Evolutionary conservation across 148 eudicot species (phyloP), one percentile per base, ranked within the genome.

Genomic region (Euryodendron excelsum): DNA sequence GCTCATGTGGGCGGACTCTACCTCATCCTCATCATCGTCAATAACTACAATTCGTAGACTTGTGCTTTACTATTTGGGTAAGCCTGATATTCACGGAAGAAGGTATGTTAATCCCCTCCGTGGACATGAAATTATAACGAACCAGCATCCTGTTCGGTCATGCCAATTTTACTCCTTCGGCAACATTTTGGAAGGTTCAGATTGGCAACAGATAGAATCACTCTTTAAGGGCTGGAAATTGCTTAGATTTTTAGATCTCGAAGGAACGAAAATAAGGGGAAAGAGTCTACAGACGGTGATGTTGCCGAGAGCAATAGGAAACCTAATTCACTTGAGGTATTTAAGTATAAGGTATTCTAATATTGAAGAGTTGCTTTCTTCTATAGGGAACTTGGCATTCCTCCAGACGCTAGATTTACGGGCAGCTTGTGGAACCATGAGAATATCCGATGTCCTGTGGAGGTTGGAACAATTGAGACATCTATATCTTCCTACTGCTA

Each of bases 171-270:
- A 21, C 12, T 25, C 12, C 3, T 25, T 21, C 1, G 64, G 5
- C 10, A 5, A n/a, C 3, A 2, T 14, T 1, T 21, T 60, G 64
- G 15, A 60, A 2, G 3, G 28, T 6, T 60, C 21, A 2, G 20
- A 13, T 60, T 5, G 15, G 64, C 9, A 60, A n/a, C 28, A 60
- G 60, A 72, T 83, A 5, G 50, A 56, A 27, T 45, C 75, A n/a
- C 55, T 75, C 20, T 36, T 69, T 21, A 21, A 14, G 10, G 41
- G 58, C 27, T 82, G 69, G 44, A 55, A 69, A 66, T 48, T 79
- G 73, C 64, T 84, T 23, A 78, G 84, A 75, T 79, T 81, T 60
- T 67, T 84, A 9, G 77, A 84, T 58, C 80, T 84, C 21, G 82
- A 84, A 70, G 58, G 76, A 7, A 69, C 47, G 0, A 0, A 18